Evolutionary conservation across 495 filamentous ascomycete species (phyloP).

Genomic region (Viridothelium virens): DNA sequence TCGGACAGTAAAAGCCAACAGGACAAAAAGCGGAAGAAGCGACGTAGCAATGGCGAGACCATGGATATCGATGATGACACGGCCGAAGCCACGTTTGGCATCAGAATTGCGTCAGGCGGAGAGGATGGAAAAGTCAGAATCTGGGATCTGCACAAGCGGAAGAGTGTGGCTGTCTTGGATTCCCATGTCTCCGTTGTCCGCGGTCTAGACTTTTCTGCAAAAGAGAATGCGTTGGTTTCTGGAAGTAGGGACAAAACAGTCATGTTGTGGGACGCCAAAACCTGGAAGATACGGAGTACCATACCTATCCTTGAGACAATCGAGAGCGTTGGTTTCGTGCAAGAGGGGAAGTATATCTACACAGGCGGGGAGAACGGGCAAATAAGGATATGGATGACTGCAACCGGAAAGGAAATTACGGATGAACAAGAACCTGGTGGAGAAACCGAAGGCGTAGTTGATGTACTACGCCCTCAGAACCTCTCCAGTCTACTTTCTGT

Average conservation of each 20-base stretch:
- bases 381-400: constrained; percentile 73
- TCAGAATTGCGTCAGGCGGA: constrained; percentile 79
- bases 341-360: constrained; percentile 59
- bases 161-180: constrained; percentile 67
- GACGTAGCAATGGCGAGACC: constrained; percentile 39
- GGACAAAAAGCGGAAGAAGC: constrained; percentile 43
- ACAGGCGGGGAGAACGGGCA: constrained; percentile 81
- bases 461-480: constrained; percentile 54
- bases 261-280: constrained; percentile 77
- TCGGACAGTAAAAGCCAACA: constrained; percentile 36
- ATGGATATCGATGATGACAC: constrained; percentile 37
- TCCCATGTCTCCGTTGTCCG: constrained; percentile 91
- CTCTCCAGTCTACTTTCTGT: constrained; percentile 67
- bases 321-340: constrained; percentile 74
- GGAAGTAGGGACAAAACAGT: constrained; percentile 91
- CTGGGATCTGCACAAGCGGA: constrained; percentile 83
- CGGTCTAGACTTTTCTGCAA: constrained; percentile 65
- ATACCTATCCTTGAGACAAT: constrained; percentile 79
- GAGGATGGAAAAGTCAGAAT: constrained; percentile 88
- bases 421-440: constrained; percentile 54
- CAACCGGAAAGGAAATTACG: constrained; percentile 70
- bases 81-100: constrained; percentile 43
- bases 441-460: constrained; percentile 71
- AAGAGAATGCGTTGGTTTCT: constrained; percentile 70
- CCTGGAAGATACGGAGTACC: constrained; percentile 75